Evolutionary conservation across 257 asterid species (phyloP), one percentile per base, ranked within the genome.

Genomic region (Datura wrightii): DNA sequence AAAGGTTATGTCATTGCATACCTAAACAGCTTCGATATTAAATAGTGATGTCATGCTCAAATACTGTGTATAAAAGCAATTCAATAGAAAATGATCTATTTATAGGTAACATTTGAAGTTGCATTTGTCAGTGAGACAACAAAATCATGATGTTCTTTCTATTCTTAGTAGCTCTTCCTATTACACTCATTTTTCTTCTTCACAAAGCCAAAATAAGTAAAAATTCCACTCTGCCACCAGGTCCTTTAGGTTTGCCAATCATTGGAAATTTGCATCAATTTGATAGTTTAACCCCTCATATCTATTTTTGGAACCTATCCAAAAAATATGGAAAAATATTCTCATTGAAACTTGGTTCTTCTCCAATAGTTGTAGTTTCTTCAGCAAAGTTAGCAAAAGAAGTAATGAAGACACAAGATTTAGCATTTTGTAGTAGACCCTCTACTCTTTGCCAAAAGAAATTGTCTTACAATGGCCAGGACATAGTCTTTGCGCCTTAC

Each of bases 201-300:
- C 34, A 16, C 3, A 44, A 18, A 6, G 10, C 78, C 13, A 67
- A 37, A 44, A 41, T 31, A 11, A 63, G 15, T 70, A 19, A 15
- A 8, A 42, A 18, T 0, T 8, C 3, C 13, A 5, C 8, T 18
- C 2, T 16, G 14, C 36, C 79, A 41, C 79, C 79, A 42, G 79
- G 54, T 70, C 79, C 54, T 10, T 9, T 18, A 8, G 79, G 54
- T n/a, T 70, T 70, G 54, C 53, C 34, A 41, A 16, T 70, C 52
- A 70, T 70, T 70, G 79, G 54, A 41, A 70, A 70, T 70, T 70
- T 70, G 79, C 79, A 70, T 70, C 79, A 70, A 18, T 70, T 41
- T 69, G 54, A 69, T 18, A 69, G 79, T 69, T 44, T 16, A 41
- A 9, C 36, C 52, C 79, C 53, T 18, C 79, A 69, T 41, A n/a